These are phyloP conservation scores for Homolaphlyctis polyrhiza DNA, from an alignment of 371 early-diverging fungal species.

Conservation along the genomic window DNA sequence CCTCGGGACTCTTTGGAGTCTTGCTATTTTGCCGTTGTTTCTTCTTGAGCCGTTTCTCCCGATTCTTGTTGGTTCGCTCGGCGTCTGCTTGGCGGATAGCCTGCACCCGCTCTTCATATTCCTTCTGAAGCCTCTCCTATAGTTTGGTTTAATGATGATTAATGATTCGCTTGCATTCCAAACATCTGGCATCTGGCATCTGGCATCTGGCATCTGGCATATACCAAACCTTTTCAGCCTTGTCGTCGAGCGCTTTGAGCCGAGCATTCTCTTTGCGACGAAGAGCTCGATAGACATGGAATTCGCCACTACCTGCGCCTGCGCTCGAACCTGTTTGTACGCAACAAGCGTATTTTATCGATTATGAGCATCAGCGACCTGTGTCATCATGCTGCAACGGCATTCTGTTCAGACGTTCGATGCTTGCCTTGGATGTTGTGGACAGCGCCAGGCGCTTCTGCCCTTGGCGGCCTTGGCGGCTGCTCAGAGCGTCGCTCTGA, in stretches of 20 bases:
- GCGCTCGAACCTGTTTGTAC: constrained; percentile 75
- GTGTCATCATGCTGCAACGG: background rate
- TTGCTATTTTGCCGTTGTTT: constrained; percentile 28
- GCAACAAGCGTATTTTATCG: background rate
- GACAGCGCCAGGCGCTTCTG: constrained; percentile 32
- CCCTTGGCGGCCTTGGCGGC: background rate
- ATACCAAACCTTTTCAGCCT: constrained; percentile 61
- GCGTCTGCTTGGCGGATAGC: constrained; percentile 61
- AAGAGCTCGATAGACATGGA: constrained; percentile 87
- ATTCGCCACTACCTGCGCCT: constrained; percentile 95
- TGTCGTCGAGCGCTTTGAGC: constrained; percentile 70
- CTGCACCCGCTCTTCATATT: constrained; percentile 47
- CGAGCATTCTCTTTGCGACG: constrained; percentile 84
- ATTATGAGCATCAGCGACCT: background rate
- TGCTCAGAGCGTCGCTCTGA: background rate
- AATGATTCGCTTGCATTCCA: too few species aligned
- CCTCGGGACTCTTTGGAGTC: too few species aligned
- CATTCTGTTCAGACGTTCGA: background rate
- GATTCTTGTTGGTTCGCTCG: constrained; percentile 77
- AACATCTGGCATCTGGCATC: too few species aligned
- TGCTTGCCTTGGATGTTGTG: constrained; percentile 68
- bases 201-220: too few species aligned
- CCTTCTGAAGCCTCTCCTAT: too few species aligned
- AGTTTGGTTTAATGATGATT: too few species aligned
- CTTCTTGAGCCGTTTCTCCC: constrained; percentile 61